A percentile compares a stretch with the other conserved stretches of the same genome.
Evolutionary conservation across 2,329 filamentous ascomycete genomes (phyloP).

Genomic region (Diaporthe sp.): DNA sequence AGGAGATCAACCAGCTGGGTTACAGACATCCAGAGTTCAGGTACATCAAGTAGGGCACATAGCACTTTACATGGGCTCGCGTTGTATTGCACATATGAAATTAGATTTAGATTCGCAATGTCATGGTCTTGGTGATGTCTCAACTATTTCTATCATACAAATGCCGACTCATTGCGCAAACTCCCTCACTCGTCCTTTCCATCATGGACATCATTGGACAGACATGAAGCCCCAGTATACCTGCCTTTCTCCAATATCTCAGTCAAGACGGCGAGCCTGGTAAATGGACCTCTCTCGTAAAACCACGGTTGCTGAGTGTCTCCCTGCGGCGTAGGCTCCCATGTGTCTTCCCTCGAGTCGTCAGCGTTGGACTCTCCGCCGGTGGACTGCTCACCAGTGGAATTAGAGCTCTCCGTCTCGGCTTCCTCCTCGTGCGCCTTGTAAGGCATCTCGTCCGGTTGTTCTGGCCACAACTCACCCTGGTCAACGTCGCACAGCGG

Average conservation of each 20-base stretch:
- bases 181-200: too few species aligned
- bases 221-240: background rate
- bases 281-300: background rate
- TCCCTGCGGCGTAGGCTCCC: too few species aligned
- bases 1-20: conserved; percentile 63
- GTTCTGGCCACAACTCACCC: background rate
- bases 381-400: too few species aligned
- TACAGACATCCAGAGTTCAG: conserved; percentile 69
- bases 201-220: background rate
- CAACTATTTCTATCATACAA: fast-evolving
- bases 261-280: background rate
- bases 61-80: background rate
- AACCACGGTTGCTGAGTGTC: too few species aligned
- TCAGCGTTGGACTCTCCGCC: background rate
- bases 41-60: conserved; percentile 57
- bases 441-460: background rate
- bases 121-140: fast-evolving
- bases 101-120: background rate
- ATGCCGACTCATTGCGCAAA: too few species aligned
- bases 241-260: background rate
- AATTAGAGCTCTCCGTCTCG: fast-evolving
- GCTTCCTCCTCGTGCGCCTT: too few species aligned
- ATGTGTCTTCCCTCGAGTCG: background rate
- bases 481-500: background rate
- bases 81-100: background rate